Percentiles rank a stretch among this genome's conserved stretches.
phyloP scores from a whole-genome alignment of 306 rosid genomes.

The Castanea crenata region DNA sequence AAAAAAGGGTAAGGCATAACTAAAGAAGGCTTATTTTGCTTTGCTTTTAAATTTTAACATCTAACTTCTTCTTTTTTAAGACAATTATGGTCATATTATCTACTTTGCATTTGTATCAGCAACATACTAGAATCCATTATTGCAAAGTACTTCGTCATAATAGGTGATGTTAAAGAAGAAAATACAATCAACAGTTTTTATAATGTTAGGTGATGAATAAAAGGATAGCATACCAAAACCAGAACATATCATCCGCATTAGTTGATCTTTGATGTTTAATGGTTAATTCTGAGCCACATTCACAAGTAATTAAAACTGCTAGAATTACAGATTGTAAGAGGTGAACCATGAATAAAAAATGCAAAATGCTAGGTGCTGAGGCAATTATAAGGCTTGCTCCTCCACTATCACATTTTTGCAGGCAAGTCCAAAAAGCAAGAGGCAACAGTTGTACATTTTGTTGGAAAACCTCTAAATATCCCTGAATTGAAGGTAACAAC shows the following conservation, averaged over 20 bases:
- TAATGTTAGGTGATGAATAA: background rate
- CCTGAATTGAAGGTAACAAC: too few species aligned
- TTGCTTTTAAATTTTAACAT: too few species aligned
- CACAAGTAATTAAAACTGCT: background rate
- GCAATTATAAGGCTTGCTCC: background rate
- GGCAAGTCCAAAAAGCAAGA: background rate
- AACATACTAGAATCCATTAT: too few species aligned
- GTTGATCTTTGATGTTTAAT: background rate
- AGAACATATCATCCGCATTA: background rate
- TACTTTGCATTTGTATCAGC: background rate
- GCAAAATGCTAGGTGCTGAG: background rate
- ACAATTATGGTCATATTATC: background rate
- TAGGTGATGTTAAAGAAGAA: background rate
- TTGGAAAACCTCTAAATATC: background rate
- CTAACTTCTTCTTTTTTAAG: too few species aligned
- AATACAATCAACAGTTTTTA: background rate
- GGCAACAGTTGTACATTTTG: background rate
- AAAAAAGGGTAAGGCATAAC: background rate
- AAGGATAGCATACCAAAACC: background rate
- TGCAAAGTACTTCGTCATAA: background rate
- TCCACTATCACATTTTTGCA: background rate
- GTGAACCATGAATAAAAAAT: background rate
- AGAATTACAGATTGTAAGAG: background rate
- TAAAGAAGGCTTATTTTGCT: too few species aligned
- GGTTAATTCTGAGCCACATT: background rate